Evolutionary conservation across 768 basidiomycete genomes (phyloP), one percentile per base, ranked within the genome.

Genomic region (Filobasidium wieringae): DNA sequence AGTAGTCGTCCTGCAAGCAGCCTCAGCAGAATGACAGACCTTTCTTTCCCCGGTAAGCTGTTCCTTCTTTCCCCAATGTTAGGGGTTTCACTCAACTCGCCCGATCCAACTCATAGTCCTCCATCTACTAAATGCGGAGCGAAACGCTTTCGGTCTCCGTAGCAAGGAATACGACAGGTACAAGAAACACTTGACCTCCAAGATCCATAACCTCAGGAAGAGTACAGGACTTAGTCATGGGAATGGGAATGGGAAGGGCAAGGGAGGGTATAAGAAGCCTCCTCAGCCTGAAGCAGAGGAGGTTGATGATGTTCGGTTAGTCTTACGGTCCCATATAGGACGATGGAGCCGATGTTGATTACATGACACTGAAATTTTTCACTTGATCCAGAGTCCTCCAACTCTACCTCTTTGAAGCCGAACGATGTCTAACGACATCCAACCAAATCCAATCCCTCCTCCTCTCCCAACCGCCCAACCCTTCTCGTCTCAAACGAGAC

Each of bases 161-260:
- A 91, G 88, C 70, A 87, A 85, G 68, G 92, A 97, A 70, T 85
- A 83, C 72, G 76, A 79, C 53, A 83, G 91, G 52, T 96, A 96
- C 76, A 79, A 85, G 88, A 89, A 89, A 65, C 91, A 97, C 67
- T 93, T 90, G 70, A 83, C 86, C 6, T 89, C 90, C 71, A 83
- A 87, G 67, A 86, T 91, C 0, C 89, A 91, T 74, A 83, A 88
- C 50, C 77, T 95, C 37, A 82, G 91, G 62, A 88, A 87, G 29
- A 79, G 82, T 0, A 80, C 91, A 50, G 89, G 87, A 69, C 80
- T 84, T 77, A 87, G 86, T 17, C 87, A 91, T 65, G 88, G 89
- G 30, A 88, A 86, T 69, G 87, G 87, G 24, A 84, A 84, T 64
- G 53, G 53, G 31, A 54, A 54, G 53, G n/a, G n/a, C n/a, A 47